Evolutionary conservation across 495 filamentous ascomycete species (phyloP).

Genomic region (Antarctomyces pellizariae): DNA sequence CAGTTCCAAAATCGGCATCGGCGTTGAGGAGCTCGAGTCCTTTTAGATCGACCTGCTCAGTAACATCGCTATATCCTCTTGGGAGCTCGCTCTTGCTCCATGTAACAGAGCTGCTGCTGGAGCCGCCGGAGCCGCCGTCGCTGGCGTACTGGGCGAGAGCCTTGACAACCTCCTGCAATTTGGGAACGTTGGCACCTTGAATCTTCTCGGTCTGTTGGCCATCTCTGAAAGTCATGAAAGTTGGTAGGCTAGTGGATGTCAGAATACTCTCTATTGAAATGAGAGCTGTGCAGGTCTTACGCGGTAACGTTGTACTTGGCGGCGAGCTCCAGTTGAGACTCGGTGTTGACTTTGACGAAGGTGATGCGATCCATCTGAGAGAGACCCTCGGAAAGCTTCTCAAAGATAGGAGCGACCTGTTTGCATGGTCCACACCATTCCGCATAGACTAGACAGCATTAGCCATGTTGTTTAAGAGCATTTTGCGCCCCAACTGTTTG

Average conservation of each 20-base stretch:
- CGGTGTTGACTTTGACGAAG: conserved; percentile 74
- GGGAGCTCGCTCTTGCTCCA: conserved; percentile 61
- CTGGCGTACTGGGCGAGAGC: conserved; percentile 51
- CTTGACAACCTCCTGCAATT: conserved; percentile 43
- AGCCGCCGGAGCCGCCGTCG: conserved; percentile 19
- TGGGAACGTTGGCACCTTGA: conserved; percentile 43
- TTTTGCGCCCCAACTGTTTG: conserved; percentile 2
- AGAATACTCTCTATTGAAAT: neutral
- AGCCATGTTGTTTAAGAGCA: conserved; percentile 3
- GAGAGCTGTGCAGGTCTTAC: conserved; percentile 20
- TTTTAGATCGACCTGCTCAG: conserved; percentile 51
- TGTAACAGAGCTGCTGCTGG: conserved; percentile 18
- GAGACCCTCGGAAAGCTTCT: conserved; percentile 47
- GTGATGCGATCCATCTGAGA: conserved; percentile 50
- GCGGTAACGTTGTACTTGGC: conserved; percentile 45
- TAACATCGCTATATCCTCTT: conserved; percentile 64
- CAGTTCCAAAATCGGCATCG: conserved; percentile 41
- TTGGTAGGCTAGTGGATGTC: conserved; percentile 34
- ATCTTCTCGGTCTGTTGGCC: conserved; percentile 41
- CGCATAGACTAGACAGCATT: conserved; percentile 45
- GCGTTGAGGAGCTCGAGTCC: conserved; percentile 74
- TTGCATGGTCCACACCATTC: conserved; percentile 76
- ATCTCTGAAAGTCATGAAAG: conserved; percentile 77
- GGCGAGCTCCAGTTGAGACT: conserved; percentile 50
- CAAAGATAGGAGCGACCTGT: conserved; percentile 61